These are phyloP conservation scores for Keithomyces neogunnii DNA, from an alignment of 2,329 filamentous ascomycete species.

Conservation along the genomic window DNA sequence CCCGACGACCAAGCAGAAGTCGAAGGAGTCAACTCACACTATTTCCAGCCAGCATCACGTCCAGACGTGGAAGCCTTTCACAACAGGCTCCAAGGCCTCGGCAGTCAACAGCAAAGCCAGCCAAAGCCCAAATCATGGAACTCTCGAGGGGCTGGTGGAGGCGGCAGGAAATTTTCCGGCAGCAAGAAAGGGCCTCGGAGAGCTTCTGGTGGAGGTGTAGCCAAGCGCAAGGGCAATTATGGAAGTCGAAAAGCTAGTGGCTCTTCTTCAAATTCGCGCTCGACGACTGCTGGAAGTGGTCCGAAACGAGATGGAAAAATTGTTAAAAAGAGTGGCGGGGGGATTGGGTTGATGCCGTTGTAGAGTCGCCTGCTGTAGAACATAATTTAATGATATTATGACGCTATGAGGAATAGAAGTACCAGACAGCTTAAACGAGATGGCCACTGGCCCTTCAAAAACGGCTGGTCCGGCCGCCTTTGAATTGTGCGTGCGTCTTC, in stretches of 20 bases:
- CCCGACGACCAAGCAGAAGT: slow-evolving; percentile 25
- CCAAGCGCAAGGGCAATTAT: slow-evolving; percentile 19
- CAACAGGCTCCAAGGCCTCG: slow-evolving; percentile 20
- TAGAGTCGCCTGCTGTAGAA: slow-evolving; percentile 11
- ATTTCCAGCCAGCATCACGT: slow-evolving; percentile 28
- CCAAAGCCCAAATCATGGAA: slow-evolving; percentile 17
- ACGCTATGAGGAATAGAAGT: too few relatives aligned
- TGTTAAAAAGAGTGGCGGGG: slow-evolving; percentile 23
- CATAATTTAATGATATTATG: too few relatives aligned
- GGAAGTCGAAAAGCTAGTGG: slow-evolving; percentile 22
- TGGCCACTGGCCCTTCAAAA: too few relatives aligned
- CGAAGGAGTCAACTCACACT: slow-evolving; percentile 36
- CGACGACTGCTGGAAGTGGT: slow-evolving; percentile 10
- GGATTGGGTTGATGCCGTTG: slow-evolving; percentile 30
- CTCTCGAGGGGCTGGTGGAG: slow-evolving; percentile 12
- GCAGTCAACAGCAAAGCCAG: slow-evolving; percentile 17
- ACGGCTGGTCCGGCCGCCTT: too few relatives aligned
- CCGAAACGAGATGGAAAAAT: slow-evolving; percentile 20
- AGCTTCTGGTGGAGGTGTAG: slow-evolving; percentile 19
- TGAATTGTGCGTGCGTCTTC: too few relatives aligned
- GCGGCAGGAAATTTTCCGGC: slow-evolving; percentile 17
- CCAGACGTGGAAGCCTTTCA: slow-evolving; percentile 27
- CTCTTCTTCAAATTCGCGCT: slow-evolving; percentile 15
- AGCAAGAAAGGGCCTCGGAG: slow-evolving; percentile 21
- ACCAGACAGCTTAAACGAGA: too few relatives aligned